Base-by-base conservation (phyloP, 805 yeast genomes). In the Brettanomyces nanus region DNA sequence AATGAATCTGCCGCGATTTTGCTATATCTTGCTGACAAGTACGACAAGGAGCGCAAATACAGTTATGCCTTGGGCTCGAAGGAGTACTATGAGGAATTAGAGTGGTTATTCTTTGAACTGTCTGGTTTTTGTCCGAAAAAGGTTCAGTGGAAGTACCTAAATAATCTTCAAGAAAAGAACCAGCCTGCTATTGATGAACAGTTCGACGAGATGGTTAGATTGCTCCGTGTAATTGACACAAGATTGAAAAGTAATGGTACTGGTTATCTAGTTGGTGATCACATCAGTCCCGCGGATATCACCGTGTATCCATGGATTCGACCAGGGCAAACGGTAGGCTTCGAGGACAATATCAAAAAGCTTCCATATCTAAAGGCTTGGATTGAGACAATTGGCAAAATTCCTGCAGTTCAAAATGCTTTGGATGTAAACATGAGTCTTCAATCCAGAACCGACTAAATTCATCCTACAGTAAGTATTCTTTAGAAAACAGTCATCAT, bases 1-100 rank as follows among this genome's bases (percentile, higher is more conserved):
- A 67, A 69, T 45, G 85, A 79, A 57, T 66, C 78, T 26, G 84
- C 72, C 22, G 82, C 85, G 2, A 77, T 79, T 43, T 53, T 80
- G 55, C 58, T 63, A 41, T 80, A 76, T 51, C 54, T 79, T 27
- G 75, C 73, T 38, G 82, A 76, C 45, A 74, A 68, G 43, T 80
- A 71, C 52, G 85, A 80, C 50, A 68, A 57, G 37, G 74, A 73
- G 10, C 53, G 65, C 43, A 71, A 73, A 52, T 68, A 44, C 46
- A 63, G 69, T 19, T 71, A 56, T 44, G 59, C 55, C 19, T 42
- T 49, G 5, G 65, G 62, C 3, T 54, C 75, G 21, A 52, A 49
- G 6, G 48, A 56, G 33, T 78, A 77, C 54, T 79, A 73, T 56
- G 67, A 65, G 45, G 68, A 70, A 51, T 49, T 69, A 45, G 75